Evolutionary conservation across 257 asterid genomes (phyloP), one percentile per base, ranked within the genome.

Genomic region (Capsicum pubescens): DNA sequence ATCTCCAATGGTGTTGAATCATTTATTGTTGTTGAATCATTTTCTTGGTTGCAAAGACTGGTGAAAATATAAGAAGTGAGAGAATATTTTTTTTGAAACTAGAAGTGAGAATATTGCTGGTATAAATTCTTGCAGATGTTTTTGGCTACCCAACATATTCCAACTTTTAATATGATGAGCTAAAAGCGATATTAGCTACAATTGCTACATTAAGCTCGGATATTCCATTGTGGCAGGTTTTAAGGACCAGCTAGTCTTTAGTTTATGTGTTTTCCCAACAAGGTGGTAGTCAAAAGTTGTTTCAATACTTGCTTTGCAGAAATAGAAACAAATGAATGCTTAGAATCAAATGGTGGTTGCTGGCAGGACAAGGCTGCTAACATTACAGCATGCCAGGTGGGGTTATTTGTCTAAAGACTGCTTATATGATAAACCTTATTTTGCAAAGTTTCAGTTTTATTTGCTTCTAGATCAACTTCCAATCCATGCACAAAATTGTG

Each of bases 281-380:
- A 64, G 26, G 67, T 7, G 42, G n/a, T 26, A 21, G 50, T 66
- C 79, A 83, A 36, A 85, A 84, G 70, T 71, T 83, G 48, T 61
- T 66, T 83, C 57, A 79, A 48, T 81, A 82, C 46, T 79, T 81
- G 84, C 26, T 84, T 79, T 84, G 59, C 92, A 96, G 99, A 91
- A 79, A 86, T 96, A 86, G 93, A 96, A 90, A 94, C 99, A 85
- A 94, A 94, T 44, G 98, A 96, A 87, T 96, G 98, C 85, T 83
- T 92, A 81, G 89, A 87, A 79, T 90, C 94, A 91, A 94, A 96
- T 82, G 99, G 99, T 9, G 99, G 99, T 54, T 96, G 98, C 90
- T 96, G 99, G 99, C 93, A 94, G 83, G 98, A 96, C 86, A 90
- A 86, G 83, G 82, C 89, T 86, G 86, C 95, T 35, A 96, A 96